These are phyloP conservation scores for Fusarium sulawesiense DNA, from an alignment of 2,329 filamentous ascomycete genomes.

Conservation along the genomic window DNA sequence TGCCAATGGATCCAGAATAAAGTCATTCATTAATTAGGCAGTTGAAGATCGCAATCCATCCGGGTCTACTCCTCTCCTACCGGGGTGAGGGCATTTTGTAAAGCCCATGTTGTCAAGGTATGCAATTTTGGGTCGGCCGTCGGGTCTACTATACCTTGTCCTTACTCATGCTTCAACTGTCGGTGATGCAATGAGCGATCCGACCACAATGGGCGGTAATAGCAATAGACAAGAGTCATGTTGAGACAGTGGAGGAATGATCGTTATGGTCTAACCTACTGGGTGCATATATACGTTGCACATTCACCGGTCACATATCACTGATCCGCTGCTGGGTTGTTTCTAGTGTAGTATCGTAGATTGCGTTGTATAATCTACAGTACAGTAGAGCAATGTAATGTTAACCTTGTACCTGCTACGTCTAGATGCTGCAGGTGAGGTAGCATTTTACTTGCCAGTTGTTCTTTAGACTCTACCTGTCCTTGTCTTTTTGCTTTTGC, in stretches of 20 bases:
- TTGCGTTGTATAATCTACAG: neutral
- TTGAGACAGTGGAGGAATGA: neutral
- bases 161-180: neutral
- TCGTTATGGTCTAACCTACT: neutral
- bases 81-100: conserved; percentile 19
- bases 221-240: neutral
- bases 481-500: neutral
- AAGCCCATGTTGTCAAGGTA: conserved; percentile 22
- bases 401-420: neutral
- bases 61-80: neutral
- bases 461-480: neutral
- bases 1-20: neutral
- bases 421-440: neutral
- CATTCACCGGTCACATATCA: neutral
- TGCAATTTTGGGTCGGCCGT: conserved; percentile 14
- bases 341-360: neutral
- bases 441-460: neutral
- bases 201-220: neutral
- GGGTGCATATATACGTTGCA: neutral
- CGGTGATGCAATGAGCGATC: conserved; percentile 4
- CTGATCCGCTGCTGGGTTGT: neutral
- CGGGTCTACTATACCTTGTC: neutral
- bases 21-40: conserved; percentile 4
- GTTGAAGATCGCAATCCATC: conserved; percentile 38
- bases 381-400: neutral